phyloP scores from a whole-genome alignment of 1,139 yeast species.

The Yamadazyma friedrichii region DNA sequence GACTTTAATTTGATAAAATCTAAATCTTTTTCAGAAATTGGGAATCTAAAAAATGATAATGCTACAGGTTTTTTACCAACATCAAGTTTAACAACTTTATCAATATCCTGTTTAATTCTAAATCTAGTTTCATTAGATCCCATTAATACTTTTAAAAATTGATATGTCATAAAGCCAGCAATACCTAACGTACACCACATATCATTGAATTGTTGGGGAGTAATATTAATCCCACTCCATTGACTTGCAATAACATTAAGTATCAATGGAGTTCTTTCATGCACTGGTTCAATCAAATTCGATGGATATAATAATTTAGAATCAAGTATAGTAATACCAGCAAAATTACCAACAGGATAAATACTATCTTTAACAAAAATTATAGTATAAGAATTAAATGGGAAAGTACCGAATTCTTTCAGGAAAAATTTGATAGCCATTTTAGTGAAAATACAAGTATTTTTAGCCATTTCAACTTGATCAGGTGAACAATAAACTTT shows the following conservation, averaged over 20 bases:
- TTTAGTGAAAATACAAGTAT: conserved; percentile 73
- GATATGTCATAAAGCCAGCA: conserved; percentile 77
- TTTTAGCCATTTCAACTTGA: conserved; percentile 57
- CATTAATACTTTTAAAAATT: conserved; percentile 67
- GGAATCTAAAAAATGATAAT: conserved; percentile 60
- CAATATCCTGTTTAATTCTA: conserved; percentile 62
- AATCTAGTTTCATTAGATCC: conserved; percentile 83
- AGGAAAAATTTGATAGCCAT: conserved; percentile 82
- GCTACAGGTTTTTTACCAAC: conserved; percentile 83
- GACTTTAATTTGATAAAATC: conserved; percentile 73
- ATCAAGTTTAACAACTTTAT: conserved; percentile 68
- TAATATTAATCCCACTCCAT: conserved; percentile 92
- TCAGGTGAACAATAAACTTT: conserved; percentile 59
- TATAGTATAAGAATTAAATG: conserved; percentile 78
- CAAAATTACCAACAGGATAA: conserved; percentile 54
- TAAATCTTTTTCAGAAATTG: conserved; percentile 62
- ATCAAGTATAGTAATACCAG: conserved; percentile 72
- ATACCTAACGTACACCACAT: conserved; percentile 93
- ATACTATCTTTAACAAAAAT: conserved; percentile 68
- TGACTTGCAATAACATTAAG: conserved; percentile 78
- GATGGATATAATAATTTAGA: conserved; percentile 73
- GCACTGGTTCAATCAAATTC: conserved; percentile 75
- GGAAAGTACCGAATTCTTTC: conserved; percentile 90
- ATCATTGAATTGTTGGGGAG: conserved; percentile 78
- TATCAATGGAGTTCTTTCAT: conserved; percentile 63